Evolutionary conservation across 306 rosid species (phyloP).

Genomic region (Fragaria iinumae): DNA sequence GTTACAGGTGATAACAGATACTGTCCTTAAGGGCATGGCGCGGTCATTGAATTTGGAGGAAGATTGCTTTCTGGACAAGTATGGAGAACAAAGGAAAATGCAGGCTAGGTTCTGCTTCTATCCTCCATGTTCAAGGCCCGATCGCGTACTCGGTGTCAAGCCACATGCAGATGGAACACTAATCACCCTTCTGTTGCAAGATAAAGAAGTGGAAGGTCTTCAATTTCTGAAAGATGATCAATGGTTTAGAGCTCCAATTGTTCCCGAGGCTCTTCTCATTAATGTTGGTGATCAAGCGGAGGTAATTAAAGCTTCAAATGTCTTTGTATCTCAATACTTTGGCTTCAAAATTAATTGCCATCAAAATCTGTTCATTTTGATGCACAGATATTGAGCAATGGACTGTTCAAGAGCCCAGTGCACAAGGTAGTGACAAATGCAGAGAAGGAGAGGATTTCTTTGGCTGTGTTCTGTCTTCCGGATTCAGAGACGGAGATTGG

Average conservation of each 20-base stretch:
- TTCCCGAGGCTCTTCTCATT: background rate
- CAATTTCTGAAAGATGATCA: background rate
- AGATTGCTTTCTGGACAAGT: background rate
- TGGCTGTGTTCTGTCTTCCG: slow-evolving; percentile 53
- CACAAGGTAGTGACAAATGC: slow-evolving; percentile 56
- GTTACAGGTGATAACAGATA: background rate
- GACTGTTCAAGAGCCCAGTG: slow-evolving; percentile 60
- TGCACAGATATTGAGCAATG: slow-evolving; percentile 45
- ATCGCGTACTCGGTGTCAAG: slow-evolving; percentile 10
- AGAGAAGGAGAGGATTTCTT: slow-evolving; percentile 53
- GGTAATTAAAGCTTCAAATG: background rate
- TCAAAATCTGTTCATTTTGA: background rate
- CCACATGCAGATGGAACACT: slow-evolving; percentile 18
- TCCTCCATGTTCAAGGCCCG: slow-evolving; percentile 1
- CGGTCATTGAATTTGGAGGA: slow-evolving; percentile 1
- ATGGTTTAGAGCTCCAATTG: background rate
- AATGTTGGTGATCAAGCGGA: background rate
- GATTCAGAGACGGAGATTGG: slow-evolving; percentile 47
- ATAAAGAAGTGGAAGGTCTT: slow-evolving; percentile 24
- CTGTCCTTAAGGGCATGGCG: background rate
- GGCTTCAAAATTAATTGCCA: background rate
- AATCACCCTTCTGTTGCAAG: slow-evolving; percentile 26
- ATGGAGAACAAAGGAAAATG: background rate
- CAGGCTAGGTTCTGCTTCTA: background rate
- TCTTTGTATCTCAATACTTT: background rate